These are phyloP conservation scores for Colletotrichum truncatum DNA, from an alignment of 2,329 filamentous ascomycete species.

Conservation along the genomic window DNA sequence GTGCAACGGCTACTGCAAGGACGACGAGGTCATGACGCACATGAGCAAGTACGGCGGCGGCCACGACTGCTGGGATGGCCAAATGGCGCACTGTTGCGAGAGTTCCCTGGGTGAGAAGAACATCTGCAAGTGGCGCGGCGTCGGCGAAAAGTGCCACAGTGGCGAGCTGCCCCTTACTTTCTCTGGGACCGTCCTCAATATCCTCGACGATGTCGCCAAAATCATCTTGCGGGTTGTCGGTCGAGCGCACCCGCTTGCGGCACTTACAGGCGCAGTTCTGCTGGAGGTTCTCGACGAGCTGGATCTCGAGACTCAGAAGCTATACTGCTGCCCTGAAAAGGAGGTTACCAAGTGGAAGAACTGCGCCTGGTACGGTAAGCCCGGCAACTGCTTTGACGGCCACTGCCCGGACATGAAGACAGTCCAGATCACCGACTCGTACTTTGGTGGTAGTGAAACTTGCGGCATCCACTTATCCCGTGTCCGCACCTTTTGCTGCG, in stretches of 20 bases:
- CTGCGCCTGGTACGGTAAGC: slow-evolving; percentile 46
- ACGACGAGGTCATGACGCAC: slow-evolving; percentile 42
- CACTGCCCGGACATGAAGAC: slow-evolving; percentile 38
- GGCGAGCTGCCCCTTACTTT: slow-evolving; percentile 36
- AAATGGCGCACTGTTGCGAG: slow-evolving; percentile 42
- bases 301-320: slow-evolving; percentile 29
- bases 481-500: slow-evolving; percentile 28
- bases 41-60: slow-evolving; percentile 39
- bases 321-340: slow-evolving; percentile 39
- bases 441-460: slow-evolving; percentile 37
- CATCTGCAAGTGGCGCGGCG: slow-evolving; percentile 36
- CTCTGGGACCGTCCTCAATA: slow-evolving; percentile 32
- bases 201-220: slow-evolving; percentile 1
- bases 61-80: slow-evolving; percentile 38
- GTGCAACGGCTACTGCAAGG: slow-evolving; percentile 45
- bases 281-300: slow-evolving; percentile 32
- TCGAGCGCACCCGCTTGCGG: background rate
- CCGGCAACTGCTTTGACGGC: slow-evolving; percentile 43
- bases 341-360: slow-evolving; percentile 40
- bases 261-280: slow-evolving; percentile 11
- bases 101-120: slow-evolving; percentile 32
- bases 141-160: slow-evolving; percentile 32
- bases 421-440: slow-evolving; percentile 38
- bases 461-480: slow-evolving; percentile 23
- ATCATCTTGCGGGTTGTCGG: background rate